Base-by-base conservation (phyloP, 2,329 filamentous ascomycete species). In the Podosphaera fusca region DNA sequence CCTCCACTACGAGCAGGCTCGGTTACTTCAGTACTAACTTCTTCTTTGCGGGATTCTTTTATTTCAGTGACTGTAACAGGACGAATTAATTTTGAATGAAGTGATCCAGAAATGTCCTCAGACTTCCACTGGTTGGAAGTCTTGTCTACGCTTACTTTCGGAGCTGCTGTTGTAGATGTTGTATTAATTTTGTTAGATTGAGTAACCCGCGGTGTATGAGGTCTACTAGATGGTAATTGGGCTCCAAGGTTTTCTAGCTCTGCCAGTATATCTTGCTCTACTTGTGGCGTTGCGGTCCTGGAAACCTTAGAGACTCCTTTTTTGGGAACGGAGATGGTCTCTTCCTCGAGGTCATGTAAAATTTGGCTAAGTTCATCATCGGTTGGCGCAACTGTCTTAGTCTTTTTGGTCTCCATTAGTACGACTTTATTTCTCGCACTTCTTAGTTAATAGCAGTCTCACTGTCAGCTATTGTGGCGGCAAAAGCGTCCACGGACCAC, bases 181-280 rank as follows among this genome's bases (percentile, higher is more conserved):
- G 74, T 72, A 56, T 73, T 72, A 51, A 74, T 74, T 59, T 76
- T 79, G 50, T 76, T 74, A 29, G 62, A 55, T 63, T 79, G 77
- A 2, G 7, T n/a, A 67, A 80, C 69, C 63, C 86, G 84, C 45
- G 90, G 92, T 1, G 90, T 96, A 65, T 86, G 83, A 14, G 90
- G 86, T 53, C 89, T 81, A 61, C 81, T 81, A 60, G 73, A 66
- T 36, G 85, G 77, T 66, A 82, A 75, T 68, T 85, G 81, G 56
- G 79, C 76, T 64, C 80, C 86, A 30, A 68, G 62, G 63, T 82
- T 82, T 68, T 94, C 87, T 60, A 96, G 79, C 64, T 95, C 89
- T 60, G 88, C 88, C 45, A 96, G 77, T 58, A 90, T 80, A 67
- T 95, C 88, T 63, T 86, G 77, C 64, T 82, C 67, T 49, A 63